Evolutionary conservation across 2,329 filamentous ascomycete species (phyloP), one percentile per base, ranked within the genome.

Genomic region (Arthrobotrys musiformis): DNA sequence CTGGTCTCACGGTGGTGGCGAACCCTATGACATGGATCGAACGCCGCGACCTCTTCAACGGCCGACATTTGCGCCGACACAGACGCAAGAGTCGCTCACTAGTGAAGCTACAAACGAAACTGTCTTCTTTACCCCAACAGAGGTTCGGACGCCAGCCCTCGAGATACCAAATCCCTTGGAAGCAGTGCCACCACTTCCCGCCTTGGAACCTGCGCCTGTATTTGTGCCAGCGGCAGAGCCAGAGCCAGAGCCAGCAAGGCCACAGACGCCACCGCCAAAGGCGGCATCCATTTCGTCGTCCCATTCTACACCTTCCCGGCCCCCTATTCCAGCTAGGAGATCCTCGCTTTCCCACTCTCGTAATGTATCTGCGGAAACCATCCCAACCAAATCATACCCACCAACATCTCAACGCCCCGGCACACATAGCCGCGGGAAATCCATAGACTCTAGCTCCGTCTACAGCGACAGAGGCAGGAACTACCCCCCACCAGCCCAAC

Each of bases 41-140:
- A 76, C 72, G 2, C 72, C 72, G n/a, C 44, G 48, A 24, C 62
- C 37, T 5, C 44, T 70, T 37, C 72, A 76, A 33, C 72, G 56
- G 9, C 72, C 72, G 40, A 56, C 37, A 15, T 72, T 72, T 56
- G 58, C 46, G 28, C 54, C 28, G 9, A 64, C 46, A 26, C 42
- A 40, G 8, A 76, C 73, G 13, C 50, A 78, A 60, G 62, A 66
- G 37, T 72, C 73, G 7, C 17, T 72, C 4, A 37, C 46, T 17
- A 78, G 62, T 15, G 40, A 72, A 7, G 60, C 72, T 42, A 76
- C 72, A 17, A 76, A 70, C 35, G 72, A 76, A 44, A 76, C 72
- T 15, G 46, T 56, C 22, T 78, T 78, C 46, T 78, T 72, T 44
- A 78, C 73, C 7, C 73, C 73, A n/a, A 62, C 66, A 13, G 73